A percentile compares a stretch with the other conserved stretches of the same genome.
Evolutionary conservation across 148 eudicot genomes (phyloP).

Genomic region (Fagopyrum tataricum): DNA sequence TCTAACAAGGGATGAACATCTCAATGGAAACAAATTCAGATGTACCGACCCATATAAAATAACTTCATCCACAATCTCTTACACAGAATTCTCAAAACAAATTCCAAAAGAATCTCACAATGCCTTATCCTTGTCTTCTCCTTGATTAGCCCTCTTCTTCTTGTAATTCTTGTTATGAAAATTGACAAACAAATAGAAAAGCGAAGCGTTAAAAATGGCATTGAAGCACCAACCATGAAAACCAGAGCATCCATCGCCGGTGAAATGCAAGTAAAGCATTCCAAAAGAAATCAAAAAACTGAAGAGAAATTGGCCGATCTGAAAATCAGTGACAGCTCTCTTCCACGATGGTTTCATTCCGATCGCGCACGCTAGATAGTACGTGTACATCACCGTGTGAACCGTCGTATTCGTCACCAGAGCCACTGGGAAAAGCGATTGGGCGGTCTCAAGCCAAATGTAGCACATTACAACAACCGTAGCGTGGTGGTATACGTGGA

Average conservation of each 20-base stretch:
- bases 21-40: neutral
- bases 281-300: constrained; percentile 58
- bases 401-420: constrained; percentile 63
- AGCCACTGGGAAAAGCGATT: constrained; percentile 64
- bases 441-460: constrained; percentile 51
- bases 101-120: neutral
- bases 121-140: constrained; percentile 8
- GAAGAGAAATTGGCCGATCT: constrained; percentile 78
- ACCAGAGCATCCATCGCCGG: constrained; percentile 49
- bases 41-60: too few species aligned
- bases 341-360: constrained; percentile 86
- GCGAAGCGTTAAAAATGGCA: constrained; percentile 69
- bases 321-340: constrained; percentile 71
- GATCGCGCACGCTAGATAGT: constrained; percentile 52
- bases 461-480: constrained; percentile 74
- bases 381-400: constrained; percentile 79
- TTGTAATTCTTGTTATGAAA: constrained; percentile 69
- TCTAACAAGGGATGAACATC: neutral
- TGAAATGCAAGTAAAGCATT: constrained; percentile 67
- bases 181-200: constrained; percentile 66
- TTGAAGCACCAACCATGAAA: constrained; percentile 77
- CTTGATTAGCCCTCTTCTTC: constrained; percentile 20
- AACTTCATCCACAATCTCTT: neutral
- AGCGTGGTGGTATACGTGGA: constrained; percentile 94
- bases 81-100: neutral